Evolutionary conservation across 305 asterid genomes (phyloP), one percentile per base, ranked within the genome.

Genomic region (Fraxinus albicans): DNA sequence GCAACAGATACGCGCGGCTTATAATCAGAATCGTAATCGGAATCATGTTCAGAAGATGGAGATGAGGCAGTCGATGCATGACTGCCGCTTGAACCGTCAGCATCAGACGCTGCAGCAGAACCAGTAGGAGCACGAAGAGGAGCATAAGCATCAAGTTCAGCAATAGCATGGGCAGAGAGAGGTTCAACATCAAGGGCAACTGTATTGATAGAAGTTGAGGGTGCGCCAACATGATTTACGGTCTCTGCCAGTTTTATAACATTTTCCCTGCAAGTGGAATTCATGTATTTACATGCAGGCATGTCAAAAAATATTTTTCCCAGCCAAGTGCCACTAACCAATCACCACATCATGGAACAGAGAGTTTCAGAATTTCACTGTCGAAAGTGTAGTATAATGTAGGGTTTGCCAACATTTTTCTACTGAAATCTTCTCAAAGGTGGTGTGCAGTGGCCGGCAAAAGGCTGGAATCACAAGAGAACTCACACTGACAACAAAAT

Each of bases 191-290:
- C 83, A 78, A 78, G 82, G 79, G 83, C 86, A 42, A 77, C 79
- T 29, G 84, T 83, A 86, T 86, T 82, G 29, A 90, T 77, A 55
- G 87, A 83, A 77, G 84, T 79, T 81, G 89, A 80, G 79, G 87
- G 82, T 81, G 82, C 81, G 67, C 77, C 77, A 34, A 82, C 82
- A 87, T 86, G 91, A 72, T 86, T 86, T 80, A 94, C 93, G 29
- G 90, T 88, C 90, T 94, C 98, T 1, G 97, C 94, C 79, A 89
- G 86, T 87, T 90, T 91, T 81, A 91, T 76, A 38, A 83, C 89
- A 83, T 83, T 84, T 70, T 78, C 90, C 93, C 98, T 95, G 93
- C 88, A 87, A 86, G 79, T 72, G 79, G 81, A 83, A 84, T 83
- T 79, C 78, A 55, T 73, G 78, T 58, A 76, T 83, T 81, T 44